Conservation (phyloP, 768 basidiomycete species). For the Kwoniella dendrophila region DNA sequence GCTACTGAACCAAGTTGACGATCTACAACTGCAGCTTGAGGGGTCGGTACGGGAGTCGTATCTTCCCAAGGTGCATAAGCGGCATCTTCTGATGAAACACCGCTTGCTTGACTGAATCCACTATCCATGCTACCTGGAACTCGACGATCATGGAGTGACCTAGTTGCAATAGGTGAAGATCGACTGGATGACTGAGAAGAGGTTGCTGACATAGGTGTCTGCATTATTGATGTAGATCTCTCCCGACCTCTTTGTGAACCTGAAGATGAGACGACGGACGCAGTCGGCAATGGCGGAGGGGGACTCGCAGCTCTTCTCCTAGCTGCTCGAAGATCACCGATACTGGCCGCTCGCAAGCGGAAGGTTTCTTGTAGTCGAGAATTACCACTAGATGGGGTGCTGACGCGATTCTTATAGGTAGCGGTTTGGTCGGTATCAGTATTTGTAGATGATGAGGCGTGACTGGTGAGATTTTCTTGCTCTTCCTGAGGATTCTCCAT, state of each 20-base stretch:
- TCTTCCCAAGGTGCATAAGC: constrained; percentile 21
- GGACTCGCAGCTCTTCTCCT: constrained; percentile 31
- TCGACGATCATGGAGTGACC: constrained; percentile 19
- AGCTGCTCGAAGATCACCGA: constrained; percentile 39
- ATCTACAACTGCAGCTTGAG: constrained; percentile 11
- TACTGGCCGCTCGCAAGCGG: constrained; percentile 29
- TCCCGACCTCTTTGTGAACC: constrained; percentile 14
- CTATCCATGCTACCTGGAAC: constrained; percentile 32
- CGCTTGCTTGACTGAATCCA: constrained; percentile 17
- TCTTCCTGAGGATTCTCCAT: constrained; percentile 10
- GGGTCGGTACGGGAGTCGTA: constrained; percentile 29
- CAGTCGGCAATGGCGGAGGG: constrained; percentile 38
- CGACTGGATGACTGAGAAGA: constrained; percentile 29
- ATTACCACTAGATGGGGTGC: constrained; percentile 13
- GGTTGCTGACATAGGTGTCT: constrained; percentile 35
- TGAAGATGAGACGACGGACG: constrained; percentile 20
- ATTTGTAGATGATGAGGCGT: neutral
- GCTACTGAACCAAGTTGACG: constrained; percentile 19
- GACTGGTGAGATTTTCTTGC: neutral
- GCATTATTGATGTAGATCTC: constrained; percentile 24
- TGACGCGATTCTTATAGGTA: neutral
- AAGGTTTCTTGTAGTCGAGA: constrained; percentile 41
- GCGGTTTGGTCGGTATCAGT: constrained; percentile 1
- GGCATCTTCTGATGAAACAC: constrained; percentile 26
- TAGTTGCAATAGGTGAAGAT: constrained; percentile 24